Conservation (phyloP, 257 asterid species). For the Solanum clarkiae region DNA sequence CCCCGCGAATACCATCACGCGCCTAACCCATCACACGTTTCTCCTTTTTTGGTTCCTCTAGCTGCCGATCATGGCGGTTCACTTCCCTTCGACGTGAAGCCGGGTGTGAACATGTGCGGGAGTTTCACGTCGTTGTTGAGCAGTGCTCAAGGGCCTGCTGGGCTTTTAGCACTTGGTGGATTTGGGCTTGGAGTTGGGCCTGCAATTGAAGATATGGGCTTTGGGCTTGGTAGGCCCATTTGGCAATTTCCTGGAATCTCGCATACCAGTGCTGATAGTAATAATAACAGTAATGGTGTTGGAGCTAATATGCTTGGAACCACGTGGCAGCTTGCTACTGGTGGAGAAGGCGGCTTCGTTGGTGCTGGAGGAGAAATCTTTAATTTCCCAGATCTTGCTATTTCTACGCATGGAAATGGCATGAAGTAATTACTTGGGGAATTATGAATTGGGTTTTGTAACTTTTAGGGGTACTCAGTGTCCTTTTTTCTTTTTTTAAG, state of each 20-base stretch:
- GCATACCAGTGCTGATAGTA: background rate
- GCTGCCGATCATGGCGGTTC: slow-evolving; percentile 15
- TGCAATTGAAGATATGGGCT: slow-evolving; percentile 50
- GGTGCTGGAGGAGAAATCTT: slow-evolving; percentile 37
- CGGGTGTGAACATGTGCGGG: slow-evolving; percentile 23
- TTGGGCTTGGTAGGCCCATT: slow-evolving; percentile 46
- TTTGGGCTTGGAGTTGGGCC: slow-evolving; percentile 43
- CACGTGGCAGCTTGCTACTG: slow-evolving; percentile 68
- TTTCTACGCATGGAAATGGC: slow-evolving; percentile 46
- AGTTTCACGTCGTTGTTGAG: slow-evolving; percentile 67
- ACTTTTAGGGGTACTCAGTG: background rate
- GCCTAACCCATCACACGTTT: slow-evolving; percentile 7
- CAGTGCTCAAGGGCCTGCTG: slow-evolving; percentile 35
- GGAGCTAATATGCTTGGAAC: slow-evolving; percentile 11
- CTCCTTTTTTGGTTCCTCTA: slow-evolving; percentile 30
- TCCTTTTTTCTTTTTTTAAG: background rate
- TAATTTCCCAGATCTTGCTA: slow-evolving; percentile 55
- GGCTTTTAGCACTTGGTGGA: slow-evolving; percentile 52
- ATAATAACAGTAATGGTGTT: slow-evolving; percentile 21
- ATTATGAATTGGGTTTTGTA: background rate
- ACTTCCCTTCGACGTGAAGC: slow-evolving; percentile 10
- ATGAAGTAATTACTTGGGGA: slow-evolving; percentile 21
- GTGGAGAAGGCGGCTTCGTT: slow-evolving; percentile 34
- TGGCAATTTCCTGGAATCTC: slow-evolving; percentile 48
- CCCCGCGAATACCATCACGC: slow-evolving; percentile 43